Evolutionary conservation across 148 eudicot genomes (phyloP), one percentile per base, ranked within the genome.

Genomic region (Heliamphora exappendiculata): DNA sequence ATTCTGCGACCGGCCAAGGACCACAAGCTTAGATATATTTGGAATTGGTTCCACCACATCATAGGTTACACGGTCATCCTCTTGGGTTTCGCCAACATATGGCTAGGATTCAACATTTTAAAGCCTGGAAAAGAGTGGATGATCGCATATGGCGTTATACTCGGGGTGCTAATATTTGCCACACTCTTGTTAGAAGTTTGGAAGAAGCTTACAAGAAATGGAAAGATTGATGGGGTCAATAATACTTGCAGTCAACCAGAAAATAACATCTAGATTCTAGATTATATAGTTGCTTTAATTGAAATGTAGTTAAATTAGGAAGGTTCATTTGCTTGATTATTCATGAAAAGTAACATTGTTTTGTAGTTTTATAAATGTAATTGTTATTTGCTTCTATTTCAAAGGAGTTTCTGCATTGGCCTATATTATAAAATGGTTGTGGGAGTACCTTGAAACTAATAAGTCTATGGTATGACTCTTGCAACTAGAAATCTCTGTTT

Each of bases 11-110:
- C 74, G 6, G 26, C 28, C 7, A 42, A 29, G 33, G 67, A 69
- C 17, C 67, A 58, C 74, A 77, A 58, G 42, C 14, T 57, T 20
- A 68, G 68, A 6, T 6, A 9, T 42, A 39, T n/a, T 5, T 77
- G 79, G 79, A 77, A 77, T 51, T 17, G 31, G 29, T 77, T 26
- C 55, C 79, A 69, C 51, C 67, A 44, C 9, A 3, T 13, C 28
- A 47, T 28, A 0, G 59, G 79, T 1, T 77, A 77, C 53, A 13
- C 12, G 28, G 63, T 69, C 4, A 34, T 77, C 10, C 6, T 28
- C 4, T 12, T 77, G 65, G 44, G 79, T 28, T 47, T 69, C 2
- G 39, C 33, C 49, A 66, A 66, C 70, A 37, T 66, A 36, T 36
- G 70, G 45, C 24, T 37, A n/a, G 70, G 70, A 13, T 66, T 66